Evolutionary conservation across 345 rosid genomes (phyloP), one percentile per base, ranked within the genome.

Genomic region (Lumnitzera littorea): DNA sequence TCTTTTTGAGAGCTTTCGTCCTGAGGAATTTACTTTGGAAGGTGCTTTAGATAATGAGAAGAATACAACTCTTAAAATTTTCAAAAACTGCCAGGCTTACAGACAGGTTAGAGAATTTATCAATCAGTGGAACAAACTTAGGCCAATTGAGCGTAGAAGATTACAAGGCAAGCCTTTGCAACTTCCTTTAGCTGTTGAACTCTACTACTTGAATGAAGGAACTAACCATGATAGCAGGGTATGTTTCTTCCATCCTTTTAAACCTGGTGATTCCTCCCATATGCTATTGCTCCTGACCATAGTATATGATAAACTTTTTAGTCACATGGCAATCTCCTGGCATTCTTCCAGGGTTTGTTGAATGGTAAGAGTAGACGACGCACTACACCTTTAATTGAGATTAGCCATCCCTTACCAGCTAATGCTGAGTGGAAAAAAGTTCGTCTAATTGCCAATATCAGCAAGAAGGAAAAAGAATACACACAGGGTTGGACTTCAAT

Each of bases 361-460:
- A 85, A 84, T 63, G 91, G 91, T 72, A 87, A 87, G 70, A 92
- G 98, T 82, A 87, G 81, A 65, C 76, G 91, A 48, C 91, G 98
- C 56, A 70, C 62, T 13, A 87, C 98, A 46, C 97, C 96, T 12
- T 72, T 63, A 59, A 25, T 61, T 61, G 91, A 92, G 73, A 82
- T 92, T 63, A 84, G 84, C 64, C 49, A 73, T 76, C 78, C 90
- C 60, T 80, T 92, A 67, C 96, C 98, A 63, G 58, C 82, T 60
- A 67, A 74, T 77, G 84, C 98, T 61, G 76, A 76, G 61, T 89
- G 92, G 96, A 87, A 80, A 76, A 81, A 60, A 73, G 81, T 89
- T 71, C 66, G 61, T 70, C 75, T 89, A 59, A 72, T 75, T 46
- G 58, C 76, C 68, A 73, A 85, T 57, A 68, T 64, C 64, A 60